phyloP scores from a whole-genome alignment of 345 rosid species.

The Eucalyptus marginata region DNA sequence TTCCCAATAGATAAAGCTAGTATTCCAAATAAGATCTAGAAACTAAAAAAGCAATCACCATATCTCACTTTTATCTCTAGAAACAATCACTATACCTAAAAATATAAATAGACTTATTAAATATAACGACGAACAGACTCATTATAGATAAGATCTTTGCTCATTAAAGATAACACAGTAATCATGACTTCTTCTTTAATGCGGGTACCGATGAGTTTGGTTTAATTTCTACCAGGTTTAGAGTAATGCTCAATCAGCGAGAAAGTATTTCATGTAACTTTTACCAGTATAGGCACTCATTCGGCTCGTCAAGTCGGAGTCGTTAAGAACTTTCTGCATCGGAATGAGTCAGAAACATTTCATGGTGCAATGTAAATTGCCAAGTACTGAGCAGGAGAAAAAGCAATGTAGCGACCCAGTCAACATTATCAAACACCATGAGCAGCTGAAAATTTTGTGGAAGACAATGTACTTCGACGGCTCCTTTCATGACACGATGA shows the following conservation, averaged over 20 bases:
- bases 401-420: neutral
- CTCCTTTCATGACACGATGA: neutral
- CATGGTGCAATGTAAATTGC: neutral
- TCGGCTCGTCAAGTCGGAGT: neutral
- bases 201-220: too few species aligned
- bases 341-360: neutral
- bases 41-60: too few species aligned
- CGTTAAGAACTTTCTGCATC: neutral
- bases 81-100: too few species aligned
- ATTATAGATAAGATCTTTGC: too few species aligned
- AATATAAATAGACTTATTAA: too few species aligned
- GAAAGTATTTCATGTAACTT: neutral
- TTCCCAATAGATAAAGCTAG: too few species aligned
- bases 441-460: neutral
- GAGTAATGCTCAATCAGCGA: neutral
- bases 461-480: neutral
- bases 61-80: too few species aligned
- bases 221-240: neutral
- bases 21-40: too few species aligned
- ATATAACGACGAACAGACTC: fast-evolving
- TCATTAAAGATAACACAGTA: too few species aligned
- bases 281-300: neutral
- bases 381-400: neutral
- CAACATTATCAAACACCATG: neutral
- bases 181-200: too few species aligned